Evolutionary conservation across 352 stramenopile species (phyloP), one percentile per base, ranked within the genome.

Genomic region (Pythium volutum): DNA sequence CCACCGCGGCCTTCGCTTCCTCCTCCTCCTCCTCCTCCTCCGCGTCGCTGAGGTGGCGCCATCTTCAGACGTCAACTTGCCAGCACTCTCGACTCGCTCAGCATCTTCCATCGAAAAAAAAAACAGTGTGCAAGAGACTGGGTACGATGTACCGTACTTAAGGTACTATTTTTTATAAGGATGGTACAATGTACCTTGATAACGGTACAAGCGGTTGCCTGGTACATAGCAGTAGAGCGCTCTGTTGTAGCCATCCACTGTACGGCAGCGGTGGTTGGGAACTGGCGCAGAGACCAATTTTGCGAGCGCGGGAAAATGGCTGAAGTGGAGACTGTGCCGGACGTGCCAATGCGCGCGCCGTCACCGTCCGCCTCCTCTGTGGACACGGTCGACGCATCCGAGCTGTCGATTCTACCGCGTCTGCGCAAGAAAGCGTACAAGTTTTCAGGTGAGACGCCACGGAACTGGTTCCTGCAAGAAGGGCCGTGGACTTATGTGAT

Each of bases 361-460:
- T 52, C 54, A 42, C 54, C 54, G n/a, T 27, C 41, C 14, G 14
- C 29, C 41, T 39, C 54, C 2, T 33, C 54, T 7, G 54, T 34
- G n/a, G 53, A 49, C 18, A 20, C 31, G 8, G 54, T 53, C 29
- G 26, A 18, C 8, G 55, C 53, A 20, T 46, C 45, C 1, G 55
- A 62, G 20, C 55, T 41, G 18, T 76, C 76, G 23, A 56, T 86
- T 18, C 70, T 86, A 11, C 62, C 67, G n/a, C 71, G 71, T 27
- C 60, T 87, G 15, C 75, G 74, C 38, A 84, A 84, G 58, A 87
- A 87, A 70, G 59, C 71, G 62, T 84, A 80, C 68, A 81, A 82
- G 46, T 87, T 83, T n/a, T 85, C 77, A n/a, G 80, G 77, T 87
- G 67, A 12, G 68, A 68, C 31, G 25, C 25, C 16, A 49, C n/a